Percentiles rank a stretch among this genome's conserved stretches.
Evolutionary conservation across 495 filamentous ascomycete genomes (phyloP).

Genomic region (Daldinia bambusicola): DNA sequence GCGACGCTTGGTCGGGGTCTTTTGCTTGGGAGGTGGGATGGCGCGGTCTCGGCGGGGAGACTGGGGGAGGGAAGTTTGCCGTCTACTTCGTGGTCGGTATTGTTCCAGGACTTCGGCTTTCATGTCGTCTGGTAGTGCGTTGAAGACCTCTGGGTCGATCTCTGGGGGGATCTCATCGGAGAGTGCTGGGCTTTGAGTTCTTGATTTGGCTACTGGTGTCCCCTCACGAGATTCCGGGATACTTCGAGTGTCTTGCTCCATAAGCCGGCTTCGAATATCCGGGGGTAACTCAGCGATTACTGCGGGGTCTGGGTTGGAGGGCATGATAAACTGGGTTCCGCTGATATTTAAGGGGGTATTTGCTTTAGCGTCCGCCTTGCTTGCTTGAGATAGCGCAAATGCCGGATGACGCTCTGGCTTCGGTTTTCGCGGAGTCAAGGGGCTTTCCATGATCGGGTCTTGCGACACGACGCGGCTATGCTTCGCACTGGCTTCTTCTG

Average conservation of each 20-base stretch:
- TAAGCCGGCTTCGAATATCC: conserved; percentile 81
- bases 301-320: conserved; percentile 77
- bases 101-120: conserved; percentile 80
- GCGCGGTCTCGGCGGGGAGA: conserved; percentile 67
- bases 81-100: conserved; percentile 60
- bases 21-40: conserved; percentile 61
- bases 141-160: conserved; percentile 77
- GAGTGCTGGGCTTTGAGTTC: conserved; percentile 56
- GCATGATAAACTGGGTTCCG: conserved; percentile 90
- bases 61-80: conserved; percentile 62
- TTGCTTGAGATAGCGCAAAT: conserved; percentile 63
- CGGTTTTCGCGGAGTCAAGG: conserved; percentile 73
- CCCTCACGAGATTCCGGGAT: conserved; percentile 40
- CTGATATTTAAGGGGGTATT: conserved; percentile 76
- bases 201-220: conserved; percentile 38
- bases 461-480: conserved; percentile 55
- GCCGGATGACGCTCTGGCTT: conserved; percentile 61
- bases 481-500: conserved; percentile 50
- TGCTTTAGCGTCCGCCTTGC: conserved; percentile 66
- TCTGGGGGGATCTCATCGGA: conserved; percentile 57
- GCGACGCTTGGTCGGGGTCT: conserved; percentile 69
- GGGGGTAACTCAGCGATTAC: conserved; percentile 80
- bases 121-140: conserved; percentile 83
- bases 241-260: conserved; percentile 51
- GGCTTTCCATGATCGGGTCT: conserved; percentile 57